Evolutionary conservation across 2,329 filamentous ascomycete species (phyloP), one percentile per base, ranked within the genome.

Genomic region (Ophiocordyceps unilateralis): DNA sequence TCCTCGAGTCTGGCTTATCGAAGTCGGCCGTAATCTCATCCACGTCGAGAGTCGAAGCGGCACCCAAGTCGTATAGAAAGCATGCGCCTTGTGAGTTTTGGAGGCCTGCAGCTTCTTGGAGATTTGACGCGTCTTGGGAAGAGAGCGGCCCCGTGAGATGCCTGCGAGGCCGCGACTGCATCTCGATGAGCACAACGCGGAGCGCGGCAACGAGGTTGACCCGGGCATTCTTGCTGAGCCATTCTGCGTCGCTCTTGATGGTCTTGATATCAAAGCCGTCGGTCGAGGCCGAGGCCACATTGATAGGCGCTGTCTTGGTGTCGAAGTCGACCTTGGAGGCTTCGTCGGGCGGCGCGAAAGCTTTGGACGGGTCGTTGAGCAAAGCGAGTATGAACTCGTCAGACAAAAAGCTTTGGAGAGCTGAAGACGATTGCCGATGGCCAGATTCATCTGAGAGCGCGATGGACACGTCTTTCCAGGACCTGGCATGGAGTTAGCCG

Each of bases 161-260:
- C 39, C 70, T 69, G n/a, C 76, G 69, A n/a, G 86, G 68, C 30
- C 86, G 76, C 49, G 74, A 75, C 62, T 96, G 89, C 69, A 82
- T 83, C 68, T 96, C 91, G 39, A 91, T 64, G 7, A 93, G 66
- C 3, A 80, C 80, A 38, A 93, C 69, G 46, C 91, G 76, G 53
- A 98, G 67, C 22, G 89, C 87, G 12, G 81, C 76, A 38, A 91
- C 67, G 58, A 95, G 79, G 58, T 91, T 86, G 49, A 95, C 76
- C 39, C 75, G 70, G 41, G 79, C 76, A 54, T 81, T 76, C 53
- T 81, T 76, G 60, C 85, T 88, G 48, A 98, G 67, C 87, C 88
- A 96, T 50, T 82, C 58, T 28, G 86, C 75, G 65, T 96, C 88
- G 40, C 76, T 74, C 63, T 93, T 94, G 58, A 96, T 76, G 54